These are phyloP conservation scores for Myrica gale DNA, from an alignment of 306 rosid genomes.

Conservation along the genomic window DNA sequence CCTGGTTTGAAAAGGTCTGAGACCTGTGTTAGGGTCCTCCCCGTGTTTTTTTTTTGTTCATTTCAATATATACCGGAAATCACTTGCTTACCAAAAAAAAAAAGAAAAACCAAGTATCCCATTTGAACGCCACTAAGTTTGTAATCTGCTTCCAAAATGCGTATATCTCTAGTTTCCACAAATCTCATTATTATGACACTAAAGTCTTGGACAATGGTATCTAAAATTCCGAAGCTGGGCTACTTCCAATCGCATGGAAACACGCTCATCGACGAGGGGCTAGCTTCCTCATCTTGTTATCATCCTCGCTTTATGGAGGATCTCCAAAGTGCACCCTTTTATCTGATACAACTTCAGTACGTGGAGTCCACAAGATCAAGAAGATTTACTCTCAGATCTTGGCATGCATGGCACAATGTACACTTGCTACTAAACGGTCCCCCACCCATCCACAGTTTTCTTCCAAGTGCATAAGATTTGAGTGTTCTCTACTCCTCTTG, in stretches of 20 bases:
- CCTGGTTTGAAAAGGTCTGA: no score
- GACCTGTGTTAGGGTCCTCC: no score
- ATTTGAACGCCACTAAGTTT: background rate
- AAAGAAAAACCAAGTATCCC: background rate
- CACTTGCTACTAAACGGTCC: background rate
- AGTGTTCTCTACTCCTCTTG: background rate
- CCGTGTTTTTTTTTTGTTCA: no score
- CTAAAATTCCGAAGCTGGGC: background rate
- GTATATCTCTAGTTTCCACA: background rate
- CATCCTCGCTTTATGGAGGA: background rate
- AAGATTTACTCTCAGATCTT: constrained; percentile 5
- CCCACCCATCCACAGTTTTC: background rate
- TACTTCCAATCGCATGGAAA: background rate
- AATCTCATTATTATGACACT: background rate
- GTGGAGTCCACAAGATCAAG: background rate
- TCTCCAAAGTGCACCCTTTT: background rate
- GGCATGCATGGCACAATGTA: background rate
- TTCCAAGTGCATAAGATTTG: background rate
- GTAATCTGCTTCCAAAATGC: background rate
- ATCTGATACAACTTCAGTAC: background rate
- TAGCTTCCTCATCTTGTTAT: background rate
- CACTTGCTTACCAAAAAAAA: no score
- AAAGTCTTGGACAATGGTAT: background rate
- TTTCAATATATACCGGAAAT: no score
- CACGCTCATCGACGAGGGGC: background rate